phyloP scores from a whole-genome alignment of 1,284 basidiomycete genomes.

The Rhizoctonia solani region DNA sequence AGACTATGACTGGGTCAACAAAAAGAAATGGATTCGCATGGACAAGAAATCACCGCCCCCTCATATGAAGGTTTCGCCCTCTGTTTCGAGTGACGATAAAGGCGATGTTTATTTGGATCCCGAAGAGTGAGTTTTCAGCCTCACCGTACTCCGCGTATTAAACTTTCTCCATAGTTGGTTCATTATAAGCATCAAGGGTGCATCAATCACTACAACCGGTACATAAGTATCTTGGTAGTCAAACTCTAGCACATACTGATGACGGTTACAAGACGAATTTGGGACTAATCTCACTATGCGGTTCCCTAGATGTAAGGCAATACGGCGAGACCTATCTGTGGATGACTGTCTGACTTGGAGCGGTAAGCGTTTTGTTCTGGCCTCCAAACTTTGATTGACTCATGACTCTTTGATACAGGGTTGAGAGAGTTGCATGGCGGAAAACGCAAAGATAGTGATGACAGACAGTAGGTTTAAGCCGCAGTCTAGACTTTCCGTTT shows the following conservation, averaged over 20 bases:
- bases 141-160: background rate
- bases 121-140: slow-evolving; percentile 59
- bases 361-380: slow-evolving; percentile 49
- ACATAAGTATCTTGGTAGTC: slow-evolving; percentile 37
- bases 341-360: slow-evolving; percentile 71
- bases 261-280: slow-evolving; percentile 60
- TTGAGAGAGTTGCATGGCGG: slow-evolving; percentile 62
- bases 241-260: background rate
- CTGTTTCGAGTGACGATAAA: slow-evolving; percentile 71
- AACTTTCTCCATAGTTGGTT: slow-evolving; percentile 62
- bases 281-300: slow-evolving; percentile 79
- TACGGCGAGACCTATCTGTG: slow-evolving; percentile 71
- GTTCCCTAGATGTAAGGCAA: slow-evolving; percentile 81
- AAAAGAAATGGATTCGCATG: slow-evolving; percentile 74
- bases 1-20: slow-evolving; percentile 81
- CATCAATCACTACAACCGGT: slow-evolving; percentile 81
- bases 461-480: slow-evolving; percentile 55
- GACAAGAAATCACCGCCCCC: slow-evolving; percentile 65
- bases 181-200: slow-evolving; percentile 87
- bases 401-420: slow-evolving; percentile 47
- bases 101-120: slow-evolving; percentile 81
- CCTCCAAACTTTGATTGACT: background rate
- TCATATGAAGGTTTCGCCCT: slow-evolving; percentile 55
- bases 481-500: slow-evolving; percentile 8
- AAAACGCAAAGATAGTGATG: slow-evolving; percentile 71